Conservation (phyloP, 495 filamentous ascomycete species). For the Achaetomiella virescens region DNA sequence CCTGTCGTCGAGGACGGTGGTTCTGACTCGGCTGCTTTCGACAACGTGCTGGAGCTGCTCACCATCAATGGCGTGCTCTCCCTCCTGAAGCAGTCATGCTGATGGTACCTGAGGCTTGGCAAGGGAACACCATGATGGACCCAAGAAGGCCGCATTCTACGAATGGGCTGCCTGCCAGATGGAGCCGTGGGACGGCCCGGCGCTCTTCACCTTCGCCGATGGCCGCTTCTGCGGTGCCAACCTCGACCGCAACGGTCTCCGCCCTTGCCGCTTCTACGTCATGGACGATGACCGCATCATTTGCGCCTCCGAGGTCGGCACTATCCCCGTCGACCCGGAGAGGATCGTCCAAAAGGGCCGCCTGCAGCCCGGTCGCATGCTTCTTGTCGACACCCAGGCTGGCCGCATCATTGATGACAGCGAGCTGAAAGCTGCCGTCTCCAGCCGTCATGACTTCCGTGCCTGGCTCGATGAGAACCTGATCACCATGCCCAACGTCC, state of each 20-base stretch:
- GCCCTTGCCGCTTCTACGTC: constrained; percentile 97
- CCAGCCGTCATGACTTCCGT: constrained; percentile 78
- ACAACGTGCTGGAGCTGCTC: constrained; percentile 93
- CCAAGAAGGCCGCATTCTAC: constrained; percentile 95
- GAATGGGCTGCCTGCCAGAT: constrained; percentile 99
- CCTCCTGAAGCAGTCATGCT: constrained; percentile 95
- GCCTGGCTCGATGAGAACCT: constrained; percentile 85
- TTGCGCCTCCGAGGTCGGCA: constrained; percentile 96
- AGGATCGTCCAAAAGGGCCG: constrained; percentile 90
- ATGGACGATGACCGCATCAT: constrained; percentile 98
- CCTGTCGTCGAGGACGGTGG: constrained; percentile 97
- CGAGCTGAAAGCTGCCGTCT: constrained; percentile 87
- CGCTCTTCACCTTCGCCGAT: constrained; percentile 96
- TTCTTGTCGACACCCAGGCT: constrained; percentile 91
- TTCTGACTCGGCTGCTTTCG: constrained; percentile 96
- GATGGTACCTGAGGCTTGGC: constrained; percentile 98
- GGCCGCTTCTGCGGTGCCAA: constrained; percentile 97
- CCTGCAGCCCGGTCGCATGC: constrained; percentile 93
- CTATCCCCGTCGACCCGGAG: constrained; percentile 87
- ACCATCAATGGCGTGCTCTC: constrained; percentile 97
- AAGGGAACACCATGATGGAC: constrained; percentile 92
- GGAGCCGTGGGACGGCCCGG: constrained; percentile 99
- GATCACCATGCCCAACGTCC: constrained; percentile 68
- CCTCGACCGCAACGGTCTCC: constrained; percentile 94
- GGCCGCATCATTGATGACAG: constrained; percentile 94